Evolutionary conservation across 2,329 filamentous ascomycete genomes (phyloP), one percentile per base, ranked within the genome.

Genomic region (Penicillium thymicola): DNA sequence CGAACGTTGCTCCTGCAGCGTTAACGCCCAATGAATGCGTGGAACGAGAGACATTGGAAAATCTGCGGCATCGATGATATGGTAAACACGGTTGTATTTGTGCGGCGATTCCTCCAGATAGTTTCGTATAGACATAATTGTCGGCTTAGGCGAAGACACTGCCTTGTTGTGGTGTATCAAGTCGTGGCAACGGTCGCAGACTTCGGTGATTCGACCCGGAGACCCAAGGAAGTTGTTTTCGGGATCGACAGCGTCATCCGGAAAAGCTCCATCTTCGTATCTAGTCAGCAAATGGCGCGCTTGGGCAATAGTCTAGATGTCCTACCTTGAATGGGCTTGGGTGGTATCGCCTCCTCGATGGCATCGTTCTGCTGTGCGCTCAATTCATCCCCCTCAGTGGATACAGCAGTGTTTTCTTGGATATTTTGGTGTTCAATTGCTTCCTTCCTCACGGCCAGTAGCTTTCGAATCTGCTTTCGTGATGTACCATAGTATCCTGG

Each of bases 21-120:
- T 80, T 1, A 97, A 79, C 0, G 90, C 78, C 8, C 83, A 78
- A 58, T 89, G 84, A 10, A 99, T 83, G 43, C 86, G 85, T 0
- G 91, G 90, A 4, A 97, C 81, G 14, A 99, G 76, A 2, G 94
- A 97, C 84, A 99, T 89, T 21, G 94, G 94, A 62, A 99, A 97
- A 74, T 99, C 94, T 58, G 92, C 94, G 3, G 94, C 93, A 69
- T 99, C 94, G 23, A 99, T 79, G 27, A 99, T 82, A 74, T 99
- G 94, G 71, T 97, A 99, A 59, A 99, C 87, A 74, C 97, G 90
- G 68, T 99, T 97, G 70, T 89, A 85, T 70, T 89, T 89, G 75
- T 95, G 87, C 0, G 92, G 92, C 1, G 93, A 96, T 73, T 96
- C 90, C 51, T 87, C 82, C 51, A 99, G 89, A 16, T 92, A 96